Conservation (phyloP, 1,284 basidiomycete species). For the Flammula alnicola region DNA sequence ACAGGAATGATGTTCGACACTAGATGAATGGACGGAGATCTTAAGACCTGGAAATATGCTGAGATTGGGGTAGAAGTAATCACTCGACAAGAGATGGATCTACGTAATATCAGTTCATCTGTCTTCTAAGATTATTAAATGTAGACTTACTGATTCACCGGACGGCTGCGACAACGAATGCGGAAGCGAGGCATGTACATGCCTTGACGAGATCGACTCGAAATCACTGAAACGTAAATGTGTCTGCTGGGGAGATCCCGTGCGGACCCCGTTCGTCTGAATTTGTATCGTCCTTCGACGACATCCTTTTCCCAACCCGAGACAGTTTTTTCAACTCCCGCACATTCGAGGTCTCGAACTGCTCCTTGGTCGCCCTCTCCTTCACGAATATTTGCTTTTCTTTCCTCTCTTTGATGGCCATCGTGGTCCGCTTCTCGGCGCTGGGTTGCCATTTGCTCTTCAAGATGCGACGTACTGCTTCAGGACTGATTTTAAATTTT, state of each 20-base stretch:
- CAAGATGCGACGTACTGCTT: constrained; percentile 86
- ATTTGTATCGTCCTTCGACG: not conserved
- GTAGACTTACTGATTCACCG: constrained; percentile 15
- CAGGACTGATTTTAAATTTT: constrained; percentile 83
- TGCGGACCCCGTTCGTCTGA: constrained; percentile 8
- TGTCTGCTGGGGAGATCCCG: constrained; percentile 29
- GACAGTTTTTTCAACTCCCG: constrained; percentile 19
- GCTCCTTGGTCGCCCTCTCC: constrained; percentile 36
- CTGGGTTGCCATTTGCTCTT: constrained; percentile 80
- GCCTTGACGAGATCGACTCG: constrained; percentile 1
- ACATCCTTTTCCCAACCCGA: not conserved
- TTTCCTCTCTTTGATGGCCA: constrained; percentile 65
- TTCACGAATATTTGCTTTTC: constrained; percentile 50
- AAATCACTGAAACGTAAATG: constrained; percentile 42
- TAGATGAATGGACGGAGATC: not conserved
- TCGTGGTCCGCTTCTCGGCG: constrained; percentile 54
- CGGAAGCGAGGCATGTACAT: constrained; percentile 21
- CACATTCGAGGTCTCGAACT: constrained; percentile 23
- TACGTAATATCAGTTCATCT: constrained; percentile 22
- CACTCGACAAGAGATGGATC: constrained; percentile 16
- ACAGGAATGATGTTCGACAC: not conserved
- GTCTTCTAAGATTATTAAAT: constrained; percentile 9
- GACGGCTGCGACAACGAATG: constrained; percentile 15
- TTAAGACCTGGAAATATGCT: too few species aligned
- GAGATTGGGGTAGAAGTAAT: constrained; percentile 16